phyloP scores from a whole-genome alignment of 2,329 filamentous ascomycete genomes.

The Balansia obtecta region DNA sequence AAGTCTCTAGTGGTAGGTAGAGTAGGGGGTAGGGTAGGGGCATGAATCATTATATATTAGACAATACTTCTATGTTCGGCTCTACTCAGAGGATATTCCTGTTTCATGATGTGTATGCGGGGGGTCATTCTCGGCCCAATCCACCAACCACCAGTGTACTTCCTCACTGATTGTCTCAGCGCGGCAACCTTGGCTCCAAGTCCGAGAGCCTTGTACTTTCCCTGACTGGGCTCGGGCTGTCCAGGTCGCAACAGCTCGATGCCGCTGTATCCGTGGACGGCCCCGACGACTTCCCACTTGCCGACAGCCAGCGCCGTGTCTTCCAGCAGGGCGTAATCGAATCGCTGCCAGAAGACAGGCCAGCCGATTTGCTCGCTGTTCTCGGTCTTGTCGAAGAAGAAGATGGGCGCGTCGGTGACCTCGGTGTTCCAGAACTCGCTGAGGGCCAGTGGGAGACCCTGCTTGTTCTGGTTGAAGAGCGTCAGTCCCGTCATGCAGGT shows the following conservation, averaged over 20 bases:
- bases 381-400: slow-evolving; percentile 52
- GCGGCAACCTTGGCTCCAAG: slow-evolving; percentile 27
- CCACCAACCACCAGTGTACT: slow-evolving; percentile 49
- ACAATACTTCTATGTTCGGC: background rate
- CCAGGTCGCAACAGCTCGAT: slow-evolving; percentile 44
- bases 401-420: slow-evolving; percentile 13
- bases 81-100: slow-evolving; percentile 5
- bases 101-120: slow-evolving; percentile 36
- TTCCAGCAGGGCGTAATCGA: slow-evolving; percentile 51
- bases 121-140: slow-evolving; percentile 49
- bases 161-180: slow-evolving; percentile 29
- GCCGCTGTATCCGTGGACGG: slow-evolving; percentile 45
- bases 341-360: slow-evolving; percentile 47
- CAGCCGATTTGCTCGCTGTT: slow-evolving; percentile 28
- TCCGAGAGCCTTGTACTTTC: slow-evolving; percentile 27
- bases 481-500: slow-evolving; percentile 62
- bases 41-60: too few relatives aligned
- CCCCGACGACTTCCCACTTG: slow-evolving; percentile 42
- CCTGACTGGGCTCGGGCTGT: slow-evolving; percentile 2
- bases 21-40: too few relatives aligned
- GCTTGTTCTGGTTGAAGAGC: slow-evolving; percentile 44
- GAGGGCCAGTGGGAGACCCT: slow-evolving; percentile 23
- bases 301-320: slow-evolving; percentile 33
- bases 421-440: background rate
- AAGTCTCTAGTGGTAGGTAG: too few relatives aligned